These are phyloP conservation scores for Vitis hybrid DNA, from an alignment of 177 flowering plant genomes.

Conservation along the genomic window DNA sequence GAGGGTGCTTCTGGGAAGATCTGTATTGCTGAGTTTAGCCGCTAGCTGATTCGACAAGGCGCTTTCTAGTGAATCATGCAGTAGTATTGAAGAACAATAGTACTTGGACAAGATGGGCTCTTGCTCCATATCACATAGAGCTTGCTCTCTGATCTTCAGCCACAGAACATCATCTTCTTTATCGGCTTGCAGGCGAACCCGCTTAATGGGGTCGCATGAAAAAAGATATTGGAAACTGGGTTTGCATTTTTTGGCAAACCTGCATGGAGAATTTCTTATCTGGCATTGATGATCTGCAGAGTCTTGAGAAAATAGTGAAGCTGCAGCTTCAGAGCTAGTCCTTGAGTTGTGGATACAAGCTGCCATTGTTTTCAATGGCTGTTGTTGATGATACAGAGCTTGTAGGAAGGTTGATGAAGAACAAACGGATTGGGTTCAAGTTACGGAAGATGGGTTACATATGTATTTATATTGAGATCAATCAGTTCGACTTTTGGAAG, in stretches of 20 bases:
- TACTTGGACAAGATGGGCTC: slow-evolving; percentile 67
- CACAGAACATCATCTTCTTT: slow-evolving; percentile 36
- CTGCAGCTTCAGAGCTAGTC: too few species aligned
- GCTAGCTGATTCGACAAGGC: slow-evolving; percentile 67
- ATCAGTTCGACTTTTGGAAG: too few species aligned
- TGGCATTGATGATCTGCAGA: too few species aligned
- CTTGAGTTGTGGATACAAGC: too few species aligned
- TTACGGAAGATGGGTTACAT: too few species aligned
- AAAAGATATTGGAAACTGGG: slow-evolving; percentile 30
- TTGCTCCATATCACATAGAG: slow-evolving; percentile 45
- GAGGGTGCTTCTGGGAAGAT: slow-evolving; percentile 42
- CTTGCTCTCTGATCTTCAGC: slow-evolving; percentile 58
- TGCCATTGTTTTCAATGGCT: too few species aligned
- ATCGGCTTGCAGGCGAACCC: not conserved
- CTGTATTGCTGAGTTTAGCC: slow-evolving; percentile 42
- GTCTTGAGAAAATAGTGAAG: too few species aligned
- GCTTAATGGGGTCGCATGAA: slow-evolving; percentile 33
- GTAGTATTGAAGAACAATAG: slow-evolving; percentile 48
- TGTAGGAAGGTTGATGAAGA: too few species aligned
- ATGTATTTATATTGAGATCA: too few species aligned
- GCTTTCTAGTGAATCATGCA: slow-evolving; percentile 49
- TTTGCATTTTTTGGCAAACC: slow-evolving; percentile 24
- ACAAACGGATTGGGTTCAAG: too few species aligned
- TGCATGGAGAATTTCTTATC: slow-evolving; percentile 5
- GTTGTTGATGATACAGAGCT: too few species aligned